These are phyloP conservation scores for Colletotrichum sidae DNA, from an alignment of 2,329 filamentous ascomycete genomes.

Conservation along the genomic window DNA sequence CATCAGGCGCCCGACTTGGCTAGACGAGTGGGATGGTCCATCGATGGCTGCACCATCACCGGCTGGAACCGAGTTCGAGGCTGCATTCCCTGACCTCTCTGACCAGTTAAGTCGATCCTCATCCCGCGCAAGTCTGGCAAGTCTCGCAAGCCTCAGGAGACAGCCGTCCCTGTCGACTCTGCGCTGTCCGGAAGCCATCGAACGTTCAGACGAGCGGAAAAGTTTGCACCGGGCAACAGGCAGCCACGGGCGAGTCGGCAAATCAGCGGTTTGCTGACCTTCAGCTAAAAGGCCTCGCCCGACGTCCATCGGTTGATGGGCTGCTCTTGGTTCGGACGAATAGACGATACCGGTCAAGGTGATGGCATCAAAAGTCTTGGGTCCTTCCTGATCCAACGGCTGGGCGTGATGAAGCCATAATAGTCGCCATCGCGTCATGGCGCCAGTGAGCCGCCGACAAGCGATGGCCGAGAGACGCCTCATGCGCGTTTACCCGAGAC, in stretches of 20 bases:
- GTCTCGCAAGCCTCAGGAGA: background rate
- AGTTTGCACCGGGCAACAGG: background rate
- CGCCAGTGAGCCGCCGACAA: slow-evolving; percentile 26
- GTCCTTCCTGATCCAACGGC: slow-evolving; percentile 29
- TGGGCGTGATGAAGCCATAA: slow-evolving; percentile 30
- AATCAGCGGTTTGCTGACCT: slow-evolving; percentile 10
- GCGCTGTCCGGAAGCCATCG: too few species aligned
- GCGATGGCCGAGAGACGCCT: slow-evolving; percentile 1
- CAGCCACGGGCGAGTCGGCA: background rate
- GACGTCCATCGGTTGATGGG: background rate
- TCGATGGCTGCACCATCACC: slow-evolving; percentile 6
- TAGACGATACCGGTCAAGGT: slow-evolving; percentile 16
- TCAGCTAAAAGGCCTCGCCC: slow-evolving; percentile 5
- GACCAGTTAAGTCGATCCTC: slow-evolving; percentile 18
- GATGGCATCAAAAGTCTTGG: slow-evolving; percentile 9
- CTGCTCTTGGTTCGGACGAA: slow-evolving; percentile 1
- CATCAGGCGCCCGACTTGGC: too few species aligned
- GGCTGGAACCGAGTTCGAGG: slow-evolving; percentile 20
- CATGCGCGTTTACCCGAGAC: slow-evolving; percentile 10
- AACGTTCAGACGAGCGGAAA: background rate
- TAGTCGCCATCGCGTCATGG: slow-evolving; percentile 28
- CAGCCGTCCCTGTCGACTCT: background rate
- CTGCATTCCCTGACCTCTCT: background rate
- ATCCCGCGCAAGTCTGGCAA: slow-evolving; percentile 12
- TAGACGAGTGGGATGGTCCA: background rate